Evolutionary conservation across 129 eudicot genomes (phyloP), one percentile per base, ranked within the genome.

Genomic region (sunflower (Helianthus annuus)): DNA sequence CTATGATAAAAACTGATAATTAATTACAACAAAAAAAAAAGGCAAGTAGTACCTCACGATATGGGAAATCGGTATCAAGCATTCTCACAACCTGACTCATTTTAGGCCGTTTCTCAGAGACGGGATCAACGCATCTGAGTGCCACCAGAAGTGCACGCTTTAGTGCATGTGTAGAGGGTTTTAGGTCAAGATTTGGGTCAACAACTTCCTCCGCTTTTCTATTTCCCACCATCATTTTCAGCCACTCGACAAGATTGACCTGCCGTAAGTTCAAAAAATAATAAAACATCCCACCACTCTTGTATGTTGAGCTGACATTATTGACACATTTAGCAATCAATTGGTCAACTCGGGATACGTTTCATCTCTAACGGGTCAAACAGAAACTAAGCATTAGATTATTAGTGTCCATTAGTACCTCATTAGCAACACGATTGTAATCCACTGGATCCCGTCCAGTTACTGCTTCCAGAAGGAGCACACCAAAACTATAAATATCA

Each of bases 161-260:
- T 63, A 93, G 75, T n/a, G 92, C 98, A 42, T 96, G 96, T 2
- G 90, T 85, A 11, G 96, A 40, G 3, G 98, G 98, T 55, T 81
- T 89, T 0, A 83, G 88, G 64, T 85, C 90, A 79, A 93, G 90
- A 64, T 67, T 75, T 12, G 92, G 87, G 84, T 93, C 98, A 66
- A 87, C 81, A 53, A 93, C 98, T 78, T 93, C 98, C 77, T 93
- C 98, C 0, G 98, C 86, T 71, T 88, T 83, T 83, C 98, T 87
- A 40, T 77, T 79, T 55, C 92, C 96, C 46, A 93, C 98, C 96
- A 93, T 93, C 82, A 78, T 78, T 82, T 93, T 93, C 10, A 93
- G 86, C 98, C 98, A 93, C 85, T 93, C 98, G 39, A 93, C 98
- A 61, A 93, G 95, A 88, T 93, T 89, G 16, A 93, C 92, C 97